Percentiles rank a stretch among this genome's conserved stretches.
These are phyloP conservation scores for Calophaca sinica DNA, from an alignment of 306 rosid species.

Conservation along the genomic window DNA sequence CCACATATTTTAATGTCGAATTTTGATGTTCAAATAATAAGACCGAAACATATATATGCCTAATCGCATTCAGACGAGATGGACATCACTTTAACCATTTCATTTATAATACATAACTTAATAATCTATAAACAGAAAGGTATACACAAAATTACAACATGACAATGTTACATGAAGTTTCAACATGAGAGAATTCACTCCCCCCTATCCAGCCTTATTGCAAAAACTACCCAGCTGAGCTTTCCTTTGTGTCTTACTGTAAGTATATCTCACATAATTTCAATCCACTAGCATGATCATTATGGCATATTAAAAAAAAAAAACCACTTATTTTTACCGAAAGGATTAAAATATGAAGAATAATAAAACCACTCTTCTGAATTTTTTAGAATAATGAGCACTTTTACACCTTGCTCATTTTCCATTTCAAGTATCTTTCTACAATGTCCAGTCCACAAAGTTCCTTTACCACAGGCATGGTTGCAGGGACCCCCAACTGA, in stretches of 20 bases:
- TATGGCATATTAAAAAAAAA: not conserved
- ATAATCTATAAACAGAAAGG: not conserved
- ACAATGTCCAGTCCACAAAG: slow-evolving; percentile 65
- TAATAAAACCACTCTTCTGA: slow-evolving; percentile 5
- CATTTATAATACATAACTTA: not conserved
- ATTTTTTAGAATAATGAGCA: slow-evolving; percentile 18
- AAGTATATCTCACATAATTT: not conserved
- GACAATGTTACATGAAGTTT: not conserved
- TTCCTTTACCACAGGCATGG: slow-evolving; percentile 82
- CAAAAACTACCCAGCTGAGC: slow-evolving; percentile 22
- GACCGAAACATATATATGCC: too few species aligned
- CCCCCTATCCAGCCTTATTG: not conserved
- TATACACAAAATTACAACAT: not conserved
- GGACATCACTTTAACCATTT: not conserved
- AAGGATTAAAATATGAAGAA: not conserved
- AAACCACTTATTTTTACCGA: not conserved
- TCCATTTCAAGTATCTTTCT: slow-evolving; percentile 87
- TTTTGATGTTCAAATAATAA: too few species aligned
- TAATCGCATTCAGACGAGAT: too few species aligned
- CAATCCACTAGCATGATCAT: slow-evolving; percentile 20
- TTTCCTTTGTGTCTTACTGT: not conserved
- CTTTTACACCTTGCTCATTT: slow-evolving; percentile 42
- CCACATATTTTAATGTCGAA: too few species aligned
- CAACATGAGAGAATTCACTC: not conserved
- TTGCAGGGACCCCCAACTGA: slow-evolving; percentile 84